Evolutionary conservation across 306 rosid species (phyloP), one percentile per base, ranked within the genome.

Genomic region (Vicia villosa): DNA sequence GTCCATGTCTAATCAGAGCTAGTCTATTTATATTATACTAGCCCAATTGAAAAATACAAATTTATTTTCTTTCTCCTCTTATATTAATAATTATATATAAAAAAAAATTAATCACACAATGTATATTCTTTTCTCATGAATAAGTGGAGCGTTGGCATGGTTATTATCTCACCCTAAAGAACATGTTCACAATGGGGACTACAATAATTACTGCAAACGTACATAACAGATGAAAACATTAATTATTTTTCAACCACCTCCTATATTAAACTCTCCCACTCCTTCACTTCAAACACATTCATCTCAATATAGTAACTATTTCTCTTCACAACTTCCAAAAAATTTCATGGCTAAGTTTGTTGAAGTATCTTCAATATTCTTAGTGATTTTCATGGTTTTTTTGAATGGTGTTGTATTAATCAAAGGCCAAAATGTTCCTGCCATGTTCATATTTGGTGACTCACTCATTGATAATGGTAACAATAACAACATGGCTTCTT

Each of bases 401-500:
- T 0, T 75, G 54, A 16, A 54, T 46, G 22, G 60, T 69, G 63
- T 34, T 69, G 63, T 34, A 56, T 79, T 28, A 45, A 80, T 68
- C 36, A 75, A 13, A 38, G 83, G 87, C 45, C 98, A 85, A 79
- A 52, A 41, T 65, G 95, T 94, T 46, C 98, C 98, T 1, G 98
- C 97, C 60, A 82, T 94, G 96, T 90, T 94, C 83, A 49, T 94
- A 32, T 94, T 94, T 52, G 98, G 96, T 56, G 98, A 94, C 84
- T 90, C 96, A 41, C 92, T 94, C 45, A 87, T 90, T 47, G 97
- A 94, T 81, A 90, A 88, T 79, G 98, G 98, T 49, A 94, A 94
- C 75, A 94, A 94, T 81, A 94, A 94, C 69, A 72, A 90, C 61
- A 81, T 94, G 41, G 83, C 91, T 41, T 90, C 98, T 15, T 79